Evolutionary conservation across 2,329 filamentous ascomycete species (phyloP).

Genomic region (Chaetomiaceae sp.): DNA sequence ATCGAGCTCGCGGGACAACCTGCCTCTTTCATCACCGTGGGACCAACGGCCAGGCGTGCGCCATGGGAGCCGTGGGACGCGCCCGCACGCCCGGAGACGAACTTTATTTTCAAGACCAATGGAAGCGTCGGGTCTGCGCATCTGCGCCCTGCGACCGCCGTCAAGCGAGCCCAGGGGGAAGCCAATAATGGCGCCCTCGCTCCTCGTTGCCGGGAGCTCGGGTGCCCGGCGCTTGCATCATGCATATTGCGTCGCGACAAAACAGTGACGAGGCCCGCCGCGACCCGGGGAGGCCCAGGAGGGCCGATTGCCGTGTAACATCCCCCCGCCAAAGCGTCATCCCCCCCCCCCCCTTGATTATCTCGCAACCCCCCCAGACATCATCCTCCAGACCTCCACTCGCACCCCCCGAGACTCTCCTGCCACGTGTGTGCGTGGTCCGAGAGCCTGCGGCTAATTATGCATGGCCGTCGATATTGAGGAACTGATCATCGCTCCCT

Average conservation of each 20-base stretch:
- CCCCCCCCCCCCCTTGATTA: no score
- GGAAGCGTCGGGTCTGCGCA: not conserved
- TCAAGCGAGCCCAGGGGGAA: not conserved
- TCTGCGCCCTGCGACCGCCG: not conserved
- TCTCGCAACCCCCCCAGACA: no score
- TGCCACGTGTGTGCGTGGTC: no score
- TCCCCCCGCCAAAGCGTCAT: no score
- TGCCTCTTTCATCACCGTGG: not conserved
- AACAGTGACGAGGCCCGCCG: not conserved
- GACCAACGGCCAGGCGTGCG: not conserved
- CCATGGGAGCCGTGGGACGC: not conserved
- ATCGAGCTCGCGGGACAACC: not conserved
- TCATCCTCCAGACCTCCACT: no score
- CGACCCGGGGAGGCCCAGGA: no score
- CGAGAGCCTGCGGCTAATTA: no score
- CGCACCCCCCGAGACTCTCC: no score
- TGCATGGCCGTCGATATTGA: slow-evolving; percentile 2
- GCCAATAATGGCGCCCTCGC: not conserved
- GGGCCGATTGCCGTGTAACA: no score
- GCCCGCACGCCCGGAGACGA: not conserved
- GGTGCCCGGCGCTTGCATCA: not conserved
- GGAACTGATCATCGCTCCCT: slow-evolving; percentile 44
- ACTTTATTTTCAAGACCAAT: not conserved
- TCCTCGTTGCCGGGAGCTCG: not conserved
- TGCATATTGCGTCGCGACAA: not conserved